Conservation (phyloP, 2,329 filamentous ascomycete genomes). For the Aspergillus brasiliensis region DNA sequence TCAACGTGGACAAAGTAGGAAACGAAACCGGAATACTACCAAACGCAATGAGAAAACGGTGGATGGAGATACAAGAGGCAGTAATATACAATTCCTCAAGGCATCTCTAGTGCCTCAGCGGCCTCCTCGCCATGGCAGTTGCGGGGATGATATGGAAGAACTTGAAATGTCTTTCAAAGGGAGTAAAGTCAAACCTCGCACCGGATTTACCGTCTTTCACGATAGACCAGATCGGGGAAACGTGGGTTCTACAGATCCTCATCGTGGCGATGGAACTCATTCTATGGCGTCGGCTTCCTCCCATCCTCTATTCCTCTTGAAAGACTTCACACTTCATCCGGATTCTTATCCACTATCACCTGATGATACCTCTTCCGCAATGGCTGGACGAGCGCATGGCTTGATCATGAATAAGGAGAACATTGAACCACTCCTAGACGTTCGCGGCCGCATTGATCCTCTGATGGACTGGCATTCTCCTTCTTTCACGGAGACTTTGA, state of each 20-base stretch:
- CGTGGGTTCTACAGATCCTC: conserved; percentile 13
- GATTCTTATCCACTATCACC: conserved; percentile 19
- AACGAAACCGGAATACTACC: conserved; percentile 23
- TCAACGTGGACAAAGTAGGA: conserved; percentile 30
- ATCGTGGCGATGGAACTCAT: conserved; percentile 2
- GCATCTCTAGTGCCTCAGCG: conserved; percentile 21
- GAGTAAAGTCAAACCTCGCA: conserved; percentile 32
- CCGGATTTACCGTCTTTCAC: conserved; percentile 41
- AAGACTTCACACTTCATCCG: conserved; percentile 10
- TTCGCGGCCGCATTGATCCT: conserved; percentile 27
- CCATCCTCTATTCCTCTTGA: conserved; percentile 25
- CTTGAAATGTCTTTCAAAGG: conserved; percentile 34
- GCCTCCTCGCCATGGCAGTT: conserved; percentile 21
- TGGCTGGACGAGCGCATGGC: conserved; percentile 14
- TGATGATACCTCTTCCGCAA: conserved; percentile 14
- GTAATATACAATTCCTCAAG: conserved; percentile 22
- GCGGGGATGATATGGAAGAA: conserved; percentile 34
- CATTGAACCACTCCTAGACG: conserved; percentile 37
- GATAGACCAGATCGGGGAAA: conserved; percentile 30
- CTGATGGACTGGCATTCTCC: conserved; percentile 30
- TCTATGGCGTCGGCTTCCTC: conserved; percentile 21
- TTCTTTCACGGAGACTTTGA: conserved; percentile 19
- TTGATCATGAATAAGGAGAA: conserved; percentile 38
- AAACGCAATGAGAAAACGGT: conserved; percentile 11
- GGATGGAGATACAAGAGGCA: conserved; percentile 17